Evolutionary conservation across 2,329 filamentous ascomycete species (phyloP).

Genomic region (Diaporthe ilicicola): DNA sequence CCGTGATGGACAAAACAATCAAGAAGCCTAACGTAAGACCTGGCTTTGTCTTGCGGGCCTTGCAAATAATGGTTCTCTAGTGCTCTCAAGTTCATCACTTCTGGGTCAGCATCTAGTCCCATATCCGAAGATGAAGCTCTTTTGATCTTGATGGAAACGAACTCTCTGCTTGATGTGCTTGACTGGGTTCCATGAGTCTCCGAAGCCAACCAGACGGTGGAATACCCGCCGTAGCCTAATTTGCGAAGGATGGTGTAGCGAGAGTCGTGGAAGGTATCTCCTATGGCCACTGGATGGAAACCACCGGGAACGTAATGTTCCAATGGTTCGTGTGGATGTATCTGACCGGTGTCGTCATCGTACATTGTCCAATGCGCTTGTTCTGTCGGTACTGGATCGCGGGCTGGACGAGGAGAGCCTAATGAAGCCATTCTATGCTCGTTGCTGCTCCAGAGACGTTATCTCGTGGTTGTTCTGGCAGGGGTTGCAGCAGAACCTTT

Average conservation of each 20-base stretch:
- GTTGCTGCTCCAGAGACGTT: neutral
- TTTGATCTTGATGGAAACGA: neutral
- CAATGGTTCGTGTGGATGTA: neutral
- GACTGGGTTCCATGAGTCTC: neutral
- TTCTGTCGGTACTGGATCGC: neutral
- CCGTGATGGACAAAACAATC: neutral
- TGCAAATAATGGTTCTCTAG: neutral
- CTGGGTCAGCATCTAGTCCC: neutral
- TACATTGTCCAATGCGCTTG: neutral
- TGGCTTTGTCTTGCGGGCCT: neutral
- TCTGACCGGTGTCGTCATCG: neutral
- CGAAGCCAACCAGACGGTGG: constrained; percentile 51
- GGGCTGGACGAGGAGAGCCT: neutral
- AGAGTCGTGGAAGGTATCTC: constrained; percentile 45
- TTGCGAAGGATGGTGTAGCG: constrained; percentile 52
- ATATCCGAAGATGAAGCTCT: neutral
- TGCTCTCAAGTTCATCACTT: neutral
- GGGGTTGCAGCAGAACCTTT: neutral
- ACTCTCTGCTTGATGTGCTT: neutral
- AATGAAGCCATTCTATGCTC: too few relatives aligned
- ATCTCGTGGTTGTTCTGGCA: neutral
- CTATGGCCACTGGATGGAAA: constrained; percentile 51
- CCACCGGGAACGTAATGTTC: constrained; percentile 39
- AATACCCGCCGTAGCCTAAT: constrained; percentile 50
- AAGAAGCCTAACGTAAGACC: neutral